A percentile compares a stretch with the other conserved stretches of the same genome.
Conservation (phyloP, 768 basidiomycete genomes). For the Pulveroboletus sp. region DNA sequence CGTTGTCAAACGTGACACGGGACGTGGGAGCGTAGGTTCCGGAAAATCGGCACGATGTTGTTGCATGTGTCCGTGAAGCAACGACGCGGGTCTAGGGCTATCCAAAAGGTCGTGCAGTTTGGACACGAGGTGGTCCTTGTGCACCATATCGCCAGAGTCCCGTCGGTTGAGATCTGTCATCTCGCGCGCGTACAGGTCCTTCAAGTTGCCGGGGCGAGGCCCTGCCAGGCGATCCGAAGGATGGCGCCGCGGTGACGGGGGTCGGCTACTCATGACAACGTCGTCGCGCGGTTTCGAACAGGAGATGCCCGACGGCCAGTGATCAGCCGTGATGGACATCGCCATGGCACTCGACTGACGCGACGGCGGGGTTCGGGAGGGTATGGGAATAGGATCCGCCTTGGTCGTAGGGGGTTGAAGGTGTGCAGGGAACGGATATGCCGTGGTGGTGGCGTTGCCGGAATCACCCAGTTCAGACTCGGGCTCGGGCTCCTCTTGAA, state of each 20-base stretch:
- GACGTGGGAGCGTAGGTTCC: slow-evolving; percentile 21
- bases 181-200: slow-evolving; percentile 21
- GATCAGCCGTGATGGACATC: slow-evolving; percentile 27
- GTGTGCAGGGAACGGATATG: slow-evolving; percentile 26
- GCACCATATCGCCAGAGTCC: slow-evolving; percentile 16
- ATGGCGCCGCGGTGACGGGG: slow-evolving; percentile 27
- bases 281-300: slow-evolving; percentile 29
- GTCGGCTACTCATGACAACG: slow-evolving; percentile 27
- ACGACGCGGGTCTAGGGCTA: slow-evolving; percentile 40
- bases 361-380: slow-evolving; percentile 25
- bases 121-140: slow-evolving; percentile 33
- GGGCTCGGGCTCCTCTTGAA: slow-evolving; percentile 22
- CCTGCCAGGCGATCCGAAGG: slow-evolving; percentile 24
- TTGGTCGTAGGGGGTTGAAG: slow-evolving; percentile 23
- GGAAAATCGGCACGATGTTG: slow-evolving; percentile 27
- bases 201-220: slow-evolving; percentile 15
- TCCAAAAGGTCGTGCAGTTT: slow-evolving; percentile 49
- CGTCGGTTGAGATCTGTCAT: slow-evolving; percentile 21
- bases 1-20: slow-evolving; percentile 19
- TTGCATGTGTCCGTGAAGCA: slow-evolving; percentile 36
- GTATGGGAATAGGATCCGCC: slow-evolving; percentile 28
- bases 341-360: slow-evolving; percentile 26
- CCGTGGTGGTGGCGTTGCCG: not conserved
- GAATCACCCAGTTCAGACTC: slow-evolving; percentile 26
- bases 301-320: slow-evolving; percentile 21